These are phyloP conservation scores for Tausonia pullulans DNA, from an alignment of 1,284 basidiomycete genomes.

Conservation along the genomic window DNA sequence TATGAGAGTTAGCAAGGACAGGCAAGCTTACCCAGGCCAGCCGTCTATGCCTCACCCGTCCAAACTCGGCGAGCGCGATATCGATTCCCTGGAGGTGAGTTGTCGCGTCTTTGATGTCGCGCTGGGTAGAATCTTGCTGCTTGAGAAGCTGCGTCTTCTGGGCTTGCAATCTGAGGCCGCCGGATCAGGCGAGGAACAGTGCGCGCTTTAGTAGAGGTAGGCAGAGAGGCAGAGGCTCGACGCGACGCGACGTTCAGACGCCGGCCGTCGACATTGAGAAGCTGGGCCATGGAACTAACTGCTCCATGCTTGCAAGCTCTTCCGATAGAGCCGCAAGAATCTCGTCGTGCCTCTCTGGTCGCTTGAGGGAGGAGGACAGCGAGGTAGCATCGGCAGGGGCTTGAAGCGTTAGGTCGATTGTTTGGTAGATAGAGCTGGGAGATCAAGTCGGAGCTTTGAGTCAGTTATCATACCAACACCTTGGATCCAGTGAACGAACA, in stretches of 20 bases:
- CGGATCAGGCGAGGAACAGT: background rate
- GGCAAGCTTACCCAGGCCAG: background rate
- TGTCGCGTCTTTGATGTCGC: background rate
- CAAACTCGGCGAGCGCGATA: background rate
- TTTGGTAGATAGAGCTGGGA: constrained; percentile 5
- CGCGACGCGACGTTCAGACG: background rate
- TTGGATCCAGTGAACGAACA: background rate
- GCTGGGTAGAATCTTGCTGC: background rate
- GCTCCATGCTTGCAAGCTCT: background rate
- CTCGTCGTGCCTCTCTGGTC: background rate
- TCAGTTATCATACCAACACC: background rate
- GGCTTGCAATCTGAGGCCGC: background rate
- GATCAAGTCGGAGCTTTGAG: background rate
- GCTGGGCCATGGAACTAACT: background rate
- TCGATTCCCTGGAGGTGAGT: background rate
- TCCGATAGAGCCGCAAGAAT: background rate
- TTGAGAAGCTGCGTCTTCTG: background rate
- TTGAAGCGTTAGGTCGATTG: background rate
- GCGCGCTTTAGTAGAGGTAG: background rate
- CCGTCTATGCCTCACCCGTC: background rate
- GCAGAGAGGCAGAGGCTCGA: background rate
- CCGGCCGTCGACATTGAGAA: background rate
- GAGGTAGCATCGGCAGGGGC: background rate
- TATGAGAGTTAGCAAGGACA: background rate
- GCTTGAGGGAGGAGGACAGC: background rate